These are phyloP conservation scores for Toxicodendron radicans DNA, from an alignment of 345 rosid genomes.

Conservation along the genomic window DNA sequence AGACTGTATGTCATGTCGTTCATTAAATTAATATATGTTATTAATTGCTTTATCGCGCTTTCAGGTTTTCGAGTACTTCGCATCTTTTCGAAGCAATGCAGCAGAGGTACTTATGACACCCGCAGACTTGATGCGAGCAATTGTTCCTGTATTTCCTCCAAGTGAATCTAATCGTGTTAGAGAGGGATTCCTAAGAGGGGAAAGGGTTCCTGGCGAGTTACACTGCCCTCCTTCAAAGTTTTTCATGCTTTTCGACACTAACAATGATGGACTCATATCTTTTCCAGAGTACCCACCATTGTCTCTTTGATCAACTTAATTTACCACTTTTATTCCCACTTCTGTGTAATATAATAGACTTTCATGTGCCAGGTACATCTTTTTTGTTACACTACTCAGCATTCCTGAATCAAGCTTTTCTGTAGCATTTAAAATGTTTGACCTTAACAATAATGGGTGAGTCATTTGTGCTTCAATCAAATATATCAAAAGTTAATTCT, in stretches of 20 bases:
- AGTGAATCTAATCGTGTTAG: slow-evolving; percentile 54
- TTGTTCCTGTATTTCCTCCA: slow-evolving; percentile 80
- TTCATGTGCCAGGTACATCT: slow-evolving; percentile 51
- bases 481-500: too few species aligned
- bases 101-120: slow-evolving; percentile 68
- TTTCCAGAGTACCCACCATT: slow-evolving; percentile 52
- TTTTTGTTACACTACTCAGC: slow-evolving; percentile 62
- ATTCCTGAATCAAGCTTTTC: slow-evolving; percentile 71
- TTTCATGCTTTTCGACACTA: slow-evolving; percentile 68
- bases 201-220: slow-evolving; percentile 46
- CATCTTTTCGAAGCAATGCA: slow-evolving; percentile 36
- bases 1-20: background rate
- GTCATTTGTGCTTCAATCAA: slow-evolving; percentile 4
- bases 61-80: slow-evolving; percentile 68
- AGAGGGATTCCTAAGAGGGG: slow-evolving; percentile 55
- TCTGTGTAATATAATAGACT: too few species aligned
- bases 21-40: background rate
- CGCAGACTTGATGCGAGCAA: slow-evolving; percentile 66
- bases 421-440: slow-evolving; percentile 70
- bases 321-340: background rate
- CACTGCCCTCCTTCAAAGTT: slow-evolving; percentile 57
- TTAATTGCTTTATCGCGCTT: too few species aligned
- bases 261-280: slow-evolving; percentile 64
- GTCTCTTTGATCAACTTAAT: background rate
- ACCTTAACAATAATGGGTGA: slow-evolving; percentile 57